These are phyloP conservation scores for Solanum hybrid DNA, from an alignment of 305 asterid species.

Conservation along the genomic window DNA sequence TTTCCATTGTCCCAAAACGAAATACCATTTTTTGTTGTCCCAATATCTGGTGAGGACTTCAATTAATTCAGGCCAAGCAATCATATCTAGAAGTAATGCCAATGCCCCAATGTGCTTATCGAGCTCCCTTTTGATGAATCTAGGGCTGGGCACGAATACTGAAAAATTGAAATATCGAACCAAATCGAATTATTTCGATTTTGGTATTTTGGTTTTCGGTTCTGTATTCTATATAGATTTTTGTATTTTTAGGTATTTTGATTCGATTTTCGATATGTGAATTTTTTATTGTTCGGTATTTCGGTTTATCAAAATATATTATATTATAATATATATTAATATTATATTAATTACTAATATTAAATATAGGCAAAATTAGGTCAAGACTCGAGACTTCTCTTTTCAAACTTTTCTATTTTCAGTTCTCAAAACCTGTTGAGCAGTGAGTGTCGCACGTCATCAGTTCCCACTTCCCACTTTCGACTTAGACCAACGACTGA, in stretches of 20 bases:
- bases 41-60: neutral
- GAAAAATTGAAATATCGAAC: accelerated
- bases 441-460: neutral
- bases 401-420: neutral
- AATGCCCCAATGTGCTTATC: neutral
- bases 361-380: neutral
- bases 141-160: neutral
- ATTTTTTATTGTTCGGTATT: no score
- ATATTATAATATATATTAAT: no score
- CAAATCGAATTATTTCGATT: no score
- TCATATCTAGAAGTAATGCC: neutral
- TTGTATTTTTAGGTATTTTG: neutral
- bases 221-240: no score
- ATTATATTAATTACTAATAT: no score
- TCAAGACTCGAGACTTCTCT: neutral
- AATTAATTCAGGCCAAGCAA: neutral
- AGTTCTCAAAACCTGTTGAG: neutral
- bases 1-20: neutral
- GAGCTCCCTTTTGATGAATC: neutral
- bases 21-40: neutral
- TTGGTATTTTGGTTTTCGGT: neutral
- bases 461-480: neutral
- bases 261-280: no score
- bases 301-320: no score
- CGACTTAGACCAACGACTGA: neutral